Conservation (phyloP, 108 stramenopile species). For the Bacterosira constricta region DNA sequence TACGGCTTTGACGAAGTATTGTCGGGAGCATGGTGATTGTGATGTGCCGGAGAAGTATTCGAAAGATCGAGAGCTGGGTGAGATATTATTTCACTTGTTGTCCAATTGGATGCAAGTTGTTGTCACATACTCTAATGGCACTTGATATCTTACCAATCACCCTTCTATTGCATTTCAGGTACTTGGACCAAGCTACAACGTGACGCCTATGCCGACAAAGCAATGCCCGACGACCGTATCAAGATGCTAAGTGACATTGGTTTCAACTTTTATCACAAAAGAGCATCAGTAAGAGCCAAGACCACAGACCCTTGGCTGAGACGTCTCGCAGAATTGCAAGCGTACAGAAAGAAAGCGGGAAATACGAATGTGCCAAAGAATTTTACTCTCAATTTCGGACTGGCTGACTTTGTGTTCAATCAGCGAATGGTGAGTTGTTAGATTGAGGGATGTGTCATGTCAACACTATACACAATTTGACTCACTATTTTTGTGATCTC, state of each 20-base stretch:
- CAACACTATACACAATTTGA: too few relatives aligned
- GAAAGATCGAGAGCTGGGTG: not conserved
- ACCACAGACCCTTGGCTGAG: not conserved
- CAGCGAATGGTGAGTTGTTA: too few relatives aligned
- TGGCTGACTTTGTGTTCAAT: not conserved
- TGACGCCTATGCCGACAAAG: not conserved
- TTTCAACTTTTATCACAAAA: not conserved
- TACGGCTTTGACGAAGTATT: slow-evolving; percentile 12
- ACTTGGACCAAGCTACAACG: slow-evolving; percentile 2
- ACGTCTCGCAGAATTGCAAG: not conserved
- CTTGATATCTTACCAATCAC: too few relatives aligned
- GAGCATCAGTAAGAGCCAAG: not conserved
- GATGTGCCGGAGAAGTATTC: slow-evolving; percentile 17
- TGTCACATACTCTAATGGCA: not conserved
- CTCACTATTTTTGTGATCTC: too few relatives aligned
- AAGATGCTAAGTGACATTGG: slow-evolving; percentile 12
- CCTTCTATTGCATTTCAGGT: too few relatives aligned
- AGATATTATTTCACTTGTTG: not conserved
- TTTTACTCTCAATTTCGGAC: not conserved
- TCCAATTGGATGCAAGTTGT: not conserved
- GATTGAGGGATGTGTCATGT: too few relatives aligned
- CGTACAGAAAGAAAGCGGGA: not conserved
- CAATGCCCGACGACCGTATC: not conserved
- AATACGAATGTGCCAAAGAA: not conserved
- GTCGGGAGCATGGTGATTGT: slow-evolving; percentile 6